These are phyloP conservation scores for Sclerotinia glacialis DNA, from an alignment of 2,329 filamentous ascomycete genomes.

Conservation along the genomic window DNA sequence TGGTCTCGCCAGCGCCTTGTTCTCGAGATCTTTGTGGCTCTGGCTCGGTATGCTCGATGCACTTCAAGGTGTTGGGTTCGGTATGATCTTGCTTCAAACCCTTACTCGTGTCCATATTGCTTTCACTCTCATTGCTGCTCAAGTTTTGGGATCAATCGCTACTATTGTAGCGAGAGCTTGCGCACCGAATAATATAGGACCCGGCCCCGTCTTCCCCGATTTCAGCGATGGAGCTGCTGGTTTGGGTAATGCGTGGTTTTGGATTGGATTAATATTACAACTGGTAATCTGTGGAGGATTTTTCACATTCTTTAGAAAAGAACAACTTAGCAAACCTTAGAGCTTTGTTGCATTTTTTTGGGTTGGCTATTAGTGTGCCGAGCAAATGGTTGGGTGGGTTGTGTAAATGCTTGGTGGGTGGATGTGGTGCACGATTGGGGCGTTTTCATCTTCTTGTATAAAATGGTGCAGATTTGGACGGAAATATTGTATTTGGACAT, in stretches of 20 bases:
- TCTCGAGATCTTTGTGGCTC: conserved; percentile 59
- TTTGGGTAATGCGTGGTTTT: conserved; percentile 21
- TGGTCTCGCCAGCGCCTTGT: conserved; percentile 52
- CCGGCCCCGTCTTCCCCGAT: conserved; percentile 59
- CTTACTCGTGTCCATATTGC: conserved; percentile 63
- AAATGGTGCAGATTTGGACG: conserved; percentile 13
- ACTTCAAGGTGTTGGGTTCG: conserved; percentile 63
- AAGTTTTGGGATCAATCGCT: conserved; percentile 59
- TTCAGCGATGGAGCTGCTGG: conserved; percentile 17
- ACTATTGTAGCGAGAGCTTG: conserved; percentile 61
- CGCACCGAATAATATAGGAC: conserved; percentile 59
- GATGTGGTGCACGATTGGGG: conserved; percentile 8
- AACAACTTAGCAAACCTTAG: conserved; percentile 55
- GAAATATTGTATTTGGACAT: conserved; percentile 20
- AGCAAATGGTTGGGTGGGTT: background rate
- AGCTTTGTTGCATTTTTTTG: conserved; percentile 14
- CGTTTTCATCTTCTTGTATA: conserved; percentile 18
- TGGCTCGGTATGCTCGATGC: conserved; percentile 66
- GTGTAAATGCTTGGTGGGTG: conserved; percentile 13
- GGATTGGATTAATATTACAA: conserved; percentile 58
- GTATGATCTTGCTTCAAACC: conserved; percentile 66
- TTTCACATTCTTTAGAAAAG: conserved; percentile 56
- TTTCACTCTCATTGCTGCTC: conserved; percentile 58
- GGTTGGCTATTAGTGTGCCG: background rate
- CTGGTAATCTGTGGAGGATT: conserved; percentile 57